Evolutionary conservation across 1,284 basidiomycete species (phyloP).

Genomic region (Takashimella koratensis): DNA sequence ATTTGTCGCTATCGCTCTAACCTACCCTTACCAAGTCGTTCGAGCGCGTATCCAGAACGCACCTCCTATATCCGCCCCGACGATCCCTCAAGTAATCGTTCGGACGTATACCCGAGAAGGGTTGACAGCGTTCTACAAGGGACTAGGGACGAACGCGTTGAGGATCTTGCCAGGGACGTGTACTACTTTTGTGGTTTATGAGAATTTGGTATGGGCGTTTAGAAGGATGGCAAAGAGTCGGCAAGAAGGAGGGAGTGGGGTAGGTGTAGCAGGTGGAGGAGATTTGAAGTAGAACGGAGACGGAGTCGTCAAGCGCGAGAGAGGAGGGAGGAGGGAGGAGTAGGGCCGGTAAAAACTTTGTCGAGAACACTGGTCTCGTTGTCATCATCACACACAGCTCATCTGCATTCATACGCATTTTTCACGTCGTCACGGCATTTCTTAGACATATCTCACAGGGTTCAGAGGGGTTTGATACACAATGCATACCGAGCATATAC

Average conservation of each 20-base stretch:
- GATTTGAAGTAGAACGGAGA: not conserved
- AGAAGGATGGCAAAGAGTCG: conserved; percentile 51
- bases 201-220: conserved; percentile 84
- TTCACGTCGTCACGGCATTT: no score
- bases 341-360: no score
- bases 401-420: not conserved
- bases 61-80: conserved; percentile 57
- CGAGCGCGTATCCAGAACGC: conserved; percentile 80
- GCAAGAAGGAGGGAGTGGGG: conserved; percentile 14
- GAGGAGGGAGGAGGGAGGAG: not conserved
- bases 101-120: conserved; percentile 81
- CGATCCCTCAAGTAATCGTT: conserved; percentile 70
- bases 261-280: conserved; percentile 2
- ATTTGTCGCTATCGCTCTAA: conserved; percentile 73
- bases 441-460: no score
- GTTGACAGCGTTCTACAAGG: conserved; percentile 84
- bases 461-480: no score
- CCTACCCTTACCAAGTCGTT: conserved; percentile 97
- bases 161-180: conserved; percentile 95
- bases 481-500: no score
- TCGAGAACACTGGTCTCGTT: no score
- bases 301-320: no score
- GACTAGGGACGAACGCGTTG: conserved; percentile 92
- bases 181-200: conserved; percentile 97
- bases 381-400: not conserved